Base-by-base conservation (phyloP, 208 protist genomes). In the Trypanosoma rangeli region DNA sequence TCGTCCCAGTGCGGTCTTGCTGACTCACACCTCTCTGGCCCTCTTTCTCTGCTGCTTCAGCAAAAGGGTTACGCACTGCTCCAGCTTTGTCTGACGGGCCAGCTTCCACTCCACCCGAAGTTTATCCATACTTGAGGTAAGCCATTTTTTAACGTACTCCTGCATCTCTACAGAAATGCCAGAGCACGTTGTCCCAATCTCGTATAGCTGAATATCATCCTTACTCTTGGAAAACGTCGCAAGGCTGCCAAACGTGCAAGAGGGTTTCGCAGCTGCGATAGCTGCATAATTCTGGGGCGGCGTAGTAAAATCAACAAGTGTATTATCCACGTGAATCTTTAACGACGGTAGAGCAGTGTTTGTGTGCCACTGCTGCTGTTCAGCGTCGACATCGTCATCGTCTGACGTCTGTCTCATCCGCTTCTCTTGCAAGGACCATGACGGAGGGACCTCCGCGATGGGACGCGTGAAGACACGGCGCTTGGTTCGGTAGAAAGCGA, bases 111-210 rank as follows among this genome's bases (percentile, higher is more conserved):
- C 85, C 49, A 94, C 78, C 3, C 80, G 74, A 29, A 89, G 37
- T 20, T 64, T 35, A 20, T 84, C 60, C 26, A 94, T 65, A 60
- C 74, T 65, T 10, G 22, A 57, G 29, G 70, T 76, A 33, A 91
- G 58, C 75, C 89, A 84, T 16, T 67, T 18, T 26, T 83, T 56
- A 33, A 86, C 84, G 22, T 64, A 70, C 37, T 82, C 70, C 29
- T 74, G 44, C 18, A 74, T 81, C 5, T 60, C 48, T 0, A 61
- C 39, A 3, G 63, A 50, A 9, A 87, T 75, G 49, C 81, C 86
- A 15, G n/a, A n/a, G n/a, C n/a, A n/a, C n/a, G 81, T 86, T 20
- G 92, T 73, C 68, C 91, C 83, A 9, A 92, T 64, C 49, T 92
- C 81, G 69, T 84, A 91, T 37, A 80, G 68, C 58, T 83, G 79